Base-by-base conservation (phyloP, 768 basidiomycete genomes). In the Cystobasidium ongulense region DNA sequence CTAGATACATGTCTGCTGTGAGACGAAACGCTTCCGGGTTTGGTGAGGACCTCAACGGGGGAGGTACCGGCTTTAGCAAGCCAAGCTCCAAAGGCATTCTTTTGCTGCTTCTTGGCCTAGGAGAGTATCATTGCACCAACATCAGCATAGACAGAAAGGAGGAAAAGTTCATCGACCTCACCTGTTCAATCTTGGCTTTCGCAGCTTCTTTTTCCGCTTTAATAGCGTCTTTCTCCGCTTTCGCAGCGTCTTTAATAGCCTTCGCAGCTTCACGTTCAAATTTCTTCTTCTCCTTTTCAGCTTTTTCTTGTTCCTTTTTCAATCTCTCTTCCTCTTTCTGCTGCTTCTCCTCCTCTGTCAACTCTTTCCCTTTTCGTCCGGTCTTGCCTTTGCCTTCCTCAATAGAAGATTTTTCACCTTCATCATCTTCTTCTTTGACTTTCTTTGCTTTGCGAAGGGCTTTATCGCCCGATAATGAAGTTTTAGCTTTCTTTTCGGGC, bases 61-160 rank as follows among this genome's bases (percentile, higher is more conserved):
- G 41, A 62, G 25, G 29, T 71, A 15, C 36, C 71, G 2, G 61
- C 46, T 35, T 63, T 63, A 5, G 18, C 43, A 18, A 50, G 57
- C 39, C 35, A 93, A 79, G 82, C 89, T 0, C 86, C 85, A 87
- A 95, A 87, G 15, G 90, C 81, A 8, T 87, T 88, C 35, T 87
- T 86, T 2, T 90, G 90, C 80, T 87, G 91, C 67, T 86, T 85
- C 64, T 88, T 86, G 1, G 86, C 86, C 79, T 81, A 73, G 15
- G n/a, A 17, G 15, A 1, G 39, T 17, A 1, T 1, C 13, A 59
- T 31, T 39, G 21, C 27, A 21, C 39, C 18, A 36, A 39, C 41
- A 11, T 11, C 39, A 15, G 25, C 41, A 21, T 23, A 31, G 39
- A 11, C 73, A 8, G 31, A 52, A 5, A 35, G 7, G 35, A 43